Conservation (phyloP, 192 early-diverging fungal genomes). For the Dissophora globulifera region DNA sequence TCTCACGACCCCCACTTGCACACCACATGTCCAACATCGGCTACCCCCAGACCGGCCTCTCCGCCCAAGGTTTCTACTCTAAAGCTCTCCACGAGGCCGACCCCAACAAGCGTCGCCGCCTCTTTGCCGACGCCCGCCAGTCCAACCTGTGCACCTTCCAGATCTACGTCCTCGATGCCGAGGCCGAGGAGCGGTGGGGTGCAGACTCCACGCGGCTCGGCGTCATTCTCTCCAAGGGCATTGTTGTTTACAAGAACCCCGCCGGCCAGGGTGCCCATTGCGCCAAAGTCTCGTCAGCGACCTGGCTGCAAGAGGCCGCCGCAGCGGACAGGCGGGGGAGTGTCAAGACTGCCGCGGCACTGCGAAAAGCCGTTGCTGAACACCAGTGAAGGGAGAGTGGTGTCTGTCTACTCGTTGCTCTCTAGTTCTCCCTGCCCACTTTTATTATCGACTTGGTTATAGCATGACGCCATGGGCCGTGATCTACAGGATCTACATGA, state of each 20-base stretch:
- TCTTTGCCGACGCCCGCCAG: conserved; percentile 41
- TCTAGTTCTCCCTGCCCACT: too few species aligned
- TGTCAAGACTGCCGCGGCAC: neutral
- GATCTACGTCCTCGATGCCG: conserved; percentile 33
- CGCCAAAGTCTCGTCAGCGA: neutral
- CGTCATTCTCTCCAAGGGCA: conserved; percentile 7
- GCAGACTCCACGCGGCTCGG: neutral
- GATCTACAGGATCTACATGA: too few species aligned
- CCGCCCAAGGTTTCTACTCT: conserved; percentile 3
- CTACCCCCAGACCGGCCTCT: conserved; percentile 2
- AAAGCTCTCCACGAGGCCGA: neutral
- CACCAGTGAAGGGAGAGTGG: neutral
- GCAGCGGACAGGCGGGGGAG: neutral
- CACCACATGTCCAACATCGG: conserved; percentile 5
- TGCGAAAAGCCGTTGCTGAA: neutral
- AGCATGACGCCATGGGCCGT: too few species aligned
- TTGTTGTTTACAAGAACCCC: conserved; percentile 22
- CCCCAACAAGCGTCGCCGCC: conserved; percentile 19
- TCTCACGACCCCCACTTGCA: neutral
- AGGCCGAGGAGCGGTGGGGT: conserved; percentile 16
- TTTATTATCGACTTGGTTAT: too few species aligned
- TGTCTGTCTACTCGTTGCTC: too few species aligned
- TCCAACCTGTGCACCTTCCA: conserved; percentile 25
- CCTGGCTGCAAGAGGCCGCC: conserved; percentile 7
- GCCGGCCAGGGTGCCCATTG: conserved; percentile 17